Evolutionary conservation across 768 basidiomycete species (phyloP).

Genomic region (Leucocoprinus leucothites): DNA sequence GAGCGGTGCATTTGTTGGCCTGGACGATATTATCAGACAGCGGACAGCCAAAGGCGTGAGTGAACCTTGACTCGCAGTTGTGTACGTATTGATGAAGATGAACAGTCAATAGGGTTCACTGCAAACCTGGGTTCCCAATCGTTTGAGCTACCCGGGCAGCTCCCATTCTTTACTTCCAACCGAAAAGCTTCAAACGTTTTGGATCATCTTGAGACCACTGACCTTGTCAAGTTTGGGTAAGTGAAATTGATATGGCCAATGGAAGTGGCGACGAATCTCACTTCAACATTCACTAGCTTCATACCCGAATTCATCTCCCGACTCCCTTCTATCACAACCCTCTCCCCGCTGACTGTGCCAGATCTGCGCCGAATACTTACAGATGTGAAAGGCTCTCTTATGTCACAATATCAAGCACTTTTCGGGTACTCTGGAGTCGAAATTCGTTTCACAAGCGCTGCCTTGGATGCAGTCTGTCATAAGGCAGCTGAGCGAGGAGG

Average conservation of each 20-base stretch:
- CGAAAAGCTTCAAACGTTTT: slow-evolving; percentile 51
- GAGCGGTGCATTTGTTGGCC: slow-evolving; percentile 92
- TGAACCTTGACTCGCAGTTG: slow-evolving; percentile 13
- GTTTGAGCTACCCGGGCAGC: slow-evolving; percentile 32
- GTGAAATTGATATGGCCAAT: background rate
- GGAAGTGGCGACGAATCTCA: background rate
- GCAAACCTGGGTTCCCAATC: slow-evolving; percentile 27
- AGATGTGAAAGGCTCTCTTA: slow-evolving; percentile 87
- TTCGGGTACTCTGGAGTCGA: slow-evolving; percentile 85
- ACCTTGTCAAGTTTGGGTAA: slow-evolving; percentile 84
- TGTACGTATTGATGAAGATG: slow-evolving; percentile 2
- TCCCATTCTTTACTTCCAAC: slow-evolving; percentile 82
- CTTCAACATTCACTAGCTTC: slow-evolving; percentile 43
- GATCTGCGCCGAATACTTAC: slow-evolving; percentile 90
- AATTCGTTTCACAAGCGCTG: slow-evolving; percentile 79
- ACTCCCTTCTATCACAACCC: slow-evolving; percentile 85
- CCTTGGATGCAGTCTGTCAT: slow-evolving; percentile 77
- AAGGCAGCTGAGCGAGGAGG: slow-evolving; percentile 81
- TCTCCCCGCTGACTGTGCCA: slow-evolving; percentile 71
- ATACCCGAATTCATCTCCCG: slow-evolving; percentile 96
- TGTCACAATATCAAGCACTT: slow-evolving; percentile 85
- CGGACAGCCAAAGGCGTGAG: slow-evolving; percentile 83
- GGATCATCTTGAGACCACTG: slow-evolving; percentile 73
- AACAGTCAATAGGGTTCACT: slow-evolving; percentile 84
- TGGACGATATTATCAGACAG: slow-evolving; percentile 78